Evolutionary conservation across 169 alveolate species (phyloP), one percentile per base, ranked within the genome.

Genomic region (Besnoitia besnoiti): DNA sequence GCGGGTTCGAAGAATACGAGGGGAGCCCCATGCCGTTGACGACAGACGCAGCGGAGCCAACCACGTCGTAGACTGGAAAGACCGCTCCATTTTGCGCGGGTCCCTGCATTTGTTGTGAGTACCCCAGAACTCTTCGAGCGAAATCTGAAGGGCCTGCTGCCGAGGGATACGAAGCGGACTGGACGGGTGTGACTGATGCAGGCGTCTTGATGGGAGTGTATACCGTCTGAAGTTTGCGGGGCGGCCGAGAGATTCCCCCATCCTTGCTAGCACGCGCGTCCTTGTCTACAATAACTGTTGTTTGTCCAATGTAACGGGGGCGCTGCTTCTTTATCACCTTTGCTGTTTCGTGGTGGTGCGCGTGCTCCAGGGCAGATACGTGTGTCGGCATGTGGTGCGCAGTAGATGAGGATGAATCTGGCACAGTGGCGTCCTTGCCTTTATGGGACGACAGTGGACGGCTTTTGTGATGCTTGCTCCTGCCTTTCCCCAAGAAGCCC

Each of bases 271-370:
- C 5, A 8, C 12, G 44, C 12, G 10, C 12, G 5, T 37, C 46
- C 2, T n/a, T 27, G 44, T 73, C 82, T 42, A 73, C 46, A 37
- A 73, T 42, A 37, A 73, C 82, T 2, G 82, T 73, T 8, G 82
- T 73, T n/a, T 73, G 82, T 39, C 82, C 82, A 37, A 73, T 42
- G n/a, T 73, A 73, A n/a, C 46, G 39, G 44, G 82, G 82, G 47
- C 82, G 44, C 46, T 73, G 82, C 46, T 30, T 73, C 82, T 73
- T 73, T n/a, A 10, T 19, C 82, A n/a, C 14, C 44, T 73, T 73
- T 37, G 39, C n/a, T 73, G 39, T 16, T 1, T 19, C 82, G 46
- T 73, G 82, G 46, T 19, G n/a, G 47, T 42, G 27, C n/a, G 14
- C 46, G 47, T 16, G 40, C n/a, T 73, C n/a, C 46, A 19, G 12